Conservation (phyloP, 2,329 filamentous ascomycete species). For the Dichotomopilus funicola region DNA sequence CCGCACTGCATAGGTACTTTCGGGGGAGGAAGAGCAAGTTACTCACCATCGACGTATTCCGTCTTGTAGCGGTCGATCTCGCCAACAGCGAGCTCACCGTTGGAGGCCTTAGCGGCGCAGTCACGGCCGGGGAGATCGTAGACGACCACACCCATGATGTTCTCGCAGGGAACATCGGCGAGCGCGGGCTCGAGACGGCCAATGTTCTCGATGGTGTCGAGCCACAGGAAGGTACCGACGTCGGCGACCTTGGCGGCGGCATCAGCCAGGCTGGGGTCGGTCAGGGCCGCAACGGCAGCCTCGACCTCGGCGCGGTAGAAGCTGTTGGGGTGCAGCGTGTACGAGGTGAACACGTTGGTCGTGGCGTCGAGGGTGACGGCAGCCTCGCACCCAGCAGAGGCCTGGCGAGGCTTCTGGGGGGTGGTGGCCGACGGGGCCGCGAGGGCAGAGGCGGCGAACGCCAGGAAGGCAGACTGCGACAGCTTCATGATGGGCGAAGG, state of each 20-base stretch:
- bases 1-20: neutral
- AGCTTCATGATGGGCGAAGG: conserved; percentile 31
- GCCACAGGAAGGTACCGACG: conserved; percentile 36
- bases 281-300: conserved; percentile 28
- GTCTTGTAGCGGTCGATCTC: conserved; percentile 39
- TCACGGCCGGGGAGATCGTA: conserved; percentile 60
- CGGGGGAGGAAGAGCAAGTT: neutral
- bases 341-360: conserved; percentile 34
- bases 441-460: conserved; percentile 31
- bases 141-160: conserved; percentile 47
- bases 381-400: conserved; percentile 28
- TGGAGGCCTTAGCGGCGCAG: conserved; percentile 56
- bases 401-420: conserved; percentile 27
- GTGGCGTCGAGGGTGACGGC: conserved; percentile 34
- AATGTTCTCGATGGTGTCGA: conserved; percentile 36
- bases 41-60: conserved; percentile 36
- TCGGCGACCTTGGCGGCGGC: conserved; percentile 32
- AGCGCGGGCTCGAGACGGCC: conserved; percentile 32
- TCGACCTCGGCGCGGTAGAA: conserved; percentile 35
- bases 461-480: conserved; percentile 30
- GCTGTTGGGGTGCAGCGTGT: conserved; percentile 36
- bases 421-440: conserved; percentile 29
- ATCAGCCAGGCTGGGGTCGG: conserved; percentile 26
- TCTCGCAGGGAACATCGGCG: conserved; percentile 31
- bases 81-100: conserved; percentile 53